Evolutionary conservation across 2,329 filamentous ascomycete genomes (phyloP).

Genomic region (Colletotrichum sp.): DNA sequence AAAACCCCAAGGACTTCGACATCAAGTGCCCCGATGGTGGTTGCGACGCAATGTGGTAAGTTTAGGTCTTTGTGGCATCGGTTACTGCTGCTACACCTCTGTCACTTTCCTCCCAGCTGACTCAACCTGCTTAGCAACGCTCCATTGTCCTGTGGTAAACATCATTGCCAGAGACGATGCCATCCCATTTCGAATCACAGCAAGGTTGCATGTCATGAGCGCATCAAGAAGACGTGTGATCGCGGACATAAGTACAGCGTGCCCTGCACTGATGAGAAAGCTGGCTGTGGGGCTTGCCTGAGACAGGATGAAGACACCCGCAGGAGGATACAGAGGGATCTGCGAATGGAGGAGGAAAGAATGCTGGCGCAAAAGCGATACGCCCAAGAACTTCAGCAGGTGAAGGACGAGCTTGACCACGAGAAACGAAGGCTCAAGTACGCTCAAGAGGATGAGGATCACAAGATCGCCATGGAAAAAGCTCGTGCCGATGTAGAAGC

Average conservation of each 20-base stretch:
- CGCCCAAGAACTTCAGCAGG: slow-evolving; percentile 43
- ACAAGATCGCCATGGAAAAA: slow-evolving; percentile 48
- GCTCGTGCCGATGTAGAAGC: slow-evolving; percentile 42
- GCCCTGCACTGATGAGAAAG: slow-evolving; percentile 46
- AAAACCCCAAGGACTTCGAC: slow-evolving; percentile 62
- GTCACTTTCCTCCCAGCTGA: not conserved
- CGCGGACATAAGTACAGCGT: slow-evolving; percentile 54
- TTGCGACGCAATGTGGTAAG: slow-evolving; percentile 67
- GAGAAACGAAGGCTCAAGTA: slow-evolving; percentile 48
- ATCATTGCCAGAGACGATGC: slow-evolving; percentile 65
- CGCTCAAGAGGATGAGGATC: slow-evolving; percentile 46
- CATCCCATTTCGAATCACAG: slow-evolving; percentile 67
- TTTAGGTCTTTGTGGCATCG: not conserved
- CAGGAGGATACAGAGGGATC: slow-evolving; percentile 47
- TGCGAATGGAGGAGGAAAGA: slow-evolving; percentile 55
- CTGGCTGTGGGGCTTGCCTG: slow-evolving; percentile 57
- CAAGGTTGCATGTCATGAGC: slow-evolving; percentile 38
- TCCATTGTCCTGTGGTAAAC: slow-evolving; percentile 52
- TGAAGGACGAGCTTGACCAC: slow-evolving; percentile 61
- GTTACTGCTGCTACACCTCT: not conserved
- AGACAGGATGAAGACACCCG: slow-evolving; percentile 50
- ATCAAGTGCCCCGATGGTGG: slow-evolving; percentile 71
- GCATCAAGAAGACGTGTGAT: slow-evolving; percentile 51
- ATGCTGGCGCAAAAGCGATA: slow-evolving; percentile 50
- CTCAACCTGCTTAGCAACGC: not conserved